Evolutionary conservation across 179 eudicot genomes (phyloP), one percentile per base, ranked within the genome.

Genomic region (Beta lomatogona): DNA sequence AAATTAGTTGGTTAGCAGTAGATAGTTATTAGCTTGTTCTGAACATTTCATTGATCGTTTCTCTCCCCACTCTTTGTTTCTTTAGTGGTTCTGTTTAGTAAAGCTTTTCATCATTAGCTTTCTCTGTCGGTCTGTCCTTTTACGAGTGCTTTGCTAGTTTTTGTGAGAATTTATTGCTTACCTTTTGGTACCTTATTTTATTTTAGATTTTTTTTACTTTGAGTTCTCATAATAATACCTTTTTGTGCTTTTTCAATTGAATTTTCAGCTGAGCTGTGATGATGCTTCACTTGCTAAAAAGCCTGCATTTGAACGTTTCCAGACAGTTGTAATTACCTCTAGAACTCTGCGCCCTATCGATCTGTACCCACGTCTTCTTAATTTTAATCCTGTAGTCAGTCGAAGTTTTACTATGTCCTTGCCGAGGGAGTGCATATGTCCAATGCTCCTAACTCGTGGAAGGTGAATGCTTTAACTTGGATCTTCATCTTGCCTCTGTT

Each of bases 231-330:
- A 41, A 31, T 66, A 48, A 80, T 64, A 19, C 61, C 31, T 19
- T 75, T 25, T 71, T 22, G 66, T 73, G 28, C 28, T 25, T 25
- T 25, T 25, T 25, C 28, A 71, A 46, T 72, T 87, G 68, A 45
- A 16, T 9, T 77, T 79, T 46, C 97, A 96, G 99, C 91, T 96
- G 70, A 90, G 95, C 86, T 96, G 98, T 78, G 97, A 96, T 82
- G 99, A 96, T 84, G 99, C 99, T 73, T 96, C 99, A 69, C 94
- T 96, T 81, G 99, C 99, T 80, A 93, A 94, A 86, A 96, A 89
- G 92, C 99, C 99, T 78, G 99, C 94, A 28, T 96, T 96, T 86
- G 97, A 96, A 63, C 93, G 99, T n/a, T 67, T 96, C 93, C 73
- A 98, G 94, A 85, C 86, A 97, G 97, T 94, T 86, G 95, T 97